Evolutionary conservation across 2,329 filamentous ascomycete genomes (phyloP).

Genomic region (Fusarium heterosporum): DNA sequence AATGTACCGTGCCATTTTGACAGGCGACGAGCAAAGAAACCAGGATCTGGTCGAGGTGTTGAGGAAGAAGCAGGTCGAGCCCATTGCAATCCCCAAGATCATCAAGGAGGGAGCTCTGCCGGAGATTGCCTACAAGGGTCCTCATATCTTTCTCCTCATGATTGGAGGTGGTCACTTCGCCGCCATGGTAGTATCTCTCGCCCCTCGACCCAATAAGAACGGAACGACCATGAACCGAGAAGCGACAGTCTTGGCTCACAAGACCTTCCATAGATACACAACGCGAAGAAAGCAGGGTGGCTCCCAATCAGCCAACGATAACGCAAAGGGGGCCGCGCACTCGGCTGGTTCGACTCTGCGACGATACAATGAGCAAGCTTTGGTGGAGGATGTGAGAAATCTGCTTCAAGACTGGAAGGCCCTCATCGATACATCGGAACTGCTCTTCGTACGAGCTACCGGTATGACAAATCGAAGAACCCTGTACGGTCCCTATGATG

Average conservation of each 20-base stretch:
- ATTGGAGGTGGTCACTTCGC: constrained; percentile 98
- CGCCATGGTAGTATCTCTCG: constrained; percentile 91
- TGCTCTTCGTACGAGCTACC: constrained; percentile 90
- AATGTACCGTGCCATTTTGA: constrained; percentile 85
- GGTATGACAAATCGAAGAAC: constrained; percentile 88
- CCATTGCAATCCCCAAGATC: constrained; percentile 65
- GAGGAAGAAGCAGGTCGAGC: constrained; percentile 79
- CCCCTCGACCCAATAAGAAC: constrained; percentile 80
- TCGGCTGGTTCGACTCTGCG: constrained; percentile 91
- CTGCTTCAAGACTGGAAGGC: constrained; percentile 86
- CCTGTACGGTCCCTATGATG: constrained; percentile 91
- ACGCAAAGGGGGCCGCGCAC: constrained; percentile 92
- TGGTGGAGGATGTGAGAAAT: constrained; percentile 87
- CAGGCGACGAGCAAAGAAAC: constrained; percentile 74
- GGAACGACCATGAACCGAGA: constrained; percentile 80
- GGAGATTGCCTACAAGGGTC: constrained; percentile 71
- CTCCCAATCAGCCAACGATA: constrained; percentile 92
- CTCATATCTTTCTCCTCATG: constrained; percentile 97
- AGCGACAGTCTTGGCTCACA: constrained; percentile 90
- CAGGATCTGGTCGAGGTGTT: constrained; percentile 74
- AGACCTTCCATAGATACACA: constrained; percentile 98
- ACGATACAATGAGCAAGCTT: constrained; percentile 92
- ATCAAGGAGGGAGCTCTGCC: constrained; percentile 69
- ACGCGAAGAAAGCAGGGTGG: constrained; percentile 97
- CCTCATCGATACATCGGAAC: constrained; percentile 84